phyloP scores from a whole-genome alignment of 768 basidiomycete species.

The Mrakia blollopis region DNA sequence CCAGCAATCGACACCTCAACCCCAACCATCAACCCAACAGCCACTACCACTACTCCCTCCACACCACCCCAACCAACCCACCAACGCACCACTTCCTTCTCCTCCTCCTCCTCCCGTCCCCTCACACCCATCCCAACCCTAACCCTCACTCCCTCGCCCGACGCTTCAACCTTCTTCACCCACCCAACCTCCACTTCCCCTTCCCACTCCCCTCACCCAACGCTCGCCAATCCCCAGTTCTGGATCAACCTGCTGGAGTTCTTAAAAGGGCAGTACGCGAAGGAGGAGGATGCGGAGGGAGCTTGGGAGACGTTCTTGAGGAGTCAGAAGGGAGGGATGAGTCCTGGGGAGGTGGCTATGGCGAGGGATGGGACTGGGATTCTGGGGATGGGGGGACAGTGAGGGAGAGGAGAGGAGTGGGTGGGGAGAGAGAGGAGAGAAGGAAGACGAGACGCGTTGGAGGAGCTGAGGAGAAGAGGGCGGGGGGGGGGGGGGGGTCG shows the following conservation, averaged over 20 bases:
- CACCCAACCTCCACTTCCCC: conserved; percentile 40
- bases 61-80: conserved; percentile 35
- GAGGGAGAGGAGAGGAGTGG: not conserved
- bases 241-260: conserved; percentile 69
- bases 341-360: conserved; percentile 80
- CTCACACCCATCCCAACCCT: conserved; percentile 72
- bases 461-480: not conserved
- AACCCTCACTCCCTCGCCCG: conserved; percentile 69
- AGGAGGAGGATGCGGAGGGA: conserved; percentile 58
- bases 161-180: conserved; percentile 46
- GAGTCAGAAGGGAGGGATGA: conserved; percentile 72
- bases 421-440: not conserved
- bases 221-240: conserved; percentile 70
- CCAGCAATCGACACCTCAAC: not conserved
- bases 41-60: conserved; percentile 33
- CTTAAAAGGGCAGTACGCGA: conserved; percentile 62
- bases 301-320: conserved; percentile 85
- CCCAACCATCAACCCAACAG: too few relatives aligned
- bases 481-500: not conserved
- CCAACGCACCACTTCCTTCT: too few relatives aligned
- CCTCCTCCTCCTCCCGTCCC: conserved; percentile 42
- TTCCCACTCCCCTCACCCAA: conserved; percentile 52
- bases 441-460: too few relatives aligned
- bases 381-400: conserved; percentile 49
- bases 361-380: conserved; percentile 85